phyloP scores from a whole-genome alignment of 2,329 filamentous ascomycete species.

The Diaporthe sp. region DNA sequence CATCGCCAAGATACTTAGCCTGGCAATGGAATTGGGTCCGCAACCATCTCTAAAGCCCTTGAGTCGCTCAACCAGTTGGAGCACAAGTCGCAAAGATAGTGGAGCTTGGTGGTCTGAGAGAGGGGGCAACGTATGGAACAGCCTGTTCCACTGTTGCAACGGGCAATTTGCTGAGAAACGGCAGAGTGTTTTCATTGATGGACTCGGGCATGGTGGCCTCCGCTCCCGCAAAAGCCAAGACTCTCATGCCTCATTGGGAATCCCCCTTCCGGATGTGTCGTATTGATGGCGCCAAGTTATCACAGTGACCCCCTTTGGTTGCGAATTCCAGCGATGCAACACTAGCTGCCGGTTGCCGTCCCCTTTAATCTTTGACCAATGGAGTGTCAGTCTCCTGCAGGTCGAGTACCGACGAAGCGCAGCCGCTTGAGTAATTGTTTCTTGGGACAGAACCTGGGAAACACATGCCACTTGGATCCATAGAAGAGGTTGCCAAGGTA shows the following conservation, averaged over 20 bases:
- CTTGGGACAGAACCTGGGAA: no score
- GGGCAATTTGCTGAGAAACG: conserved; percentile 3
- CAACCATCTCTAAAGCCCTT: not conserved
- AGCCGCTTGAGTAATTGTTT: not conserved
- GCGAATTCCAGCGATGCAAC: not conserved
- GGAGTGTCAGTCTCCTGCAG: not conserved
- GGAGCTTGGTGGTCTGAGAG: not conserved
- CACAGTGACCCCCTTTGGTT: not conserved
- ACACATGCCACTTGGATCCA: not conserved
- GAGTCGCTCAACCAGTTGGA: not conserved
- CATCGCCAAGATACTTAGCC: conserved; percentile 14
- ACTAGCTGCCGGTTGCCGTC: not conserved
- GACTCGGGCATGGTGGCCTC: not conserved
- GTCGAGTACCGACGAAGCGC: not conserved
- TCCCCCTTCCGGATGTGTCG: conserved; percentile 9
- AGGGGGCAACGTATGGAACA: not conserved
- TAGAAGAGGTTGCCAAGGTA: not conserved
- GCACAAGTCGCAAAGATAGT: not conserved
- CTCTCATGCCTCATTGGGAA: conserved; percentile 20
- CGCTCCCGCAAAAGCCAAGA: conserved; percentile 9
- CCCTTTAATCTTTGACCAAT: conserved; percentile 4
- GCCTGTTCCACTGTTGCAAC: conserved; percentile 17
- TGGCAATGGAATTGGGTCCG: no score
- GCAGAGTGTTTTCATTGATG: conserved; percentile 22
- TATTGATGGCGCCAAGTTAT: conserved; percentile 23